Percentiles rank a stretch among this genome's conserved stretches.
phyloP scores from a whole-genome alignment of 192 early-diverging fungal species.

The Pilobolus umbonatus region DNA sequence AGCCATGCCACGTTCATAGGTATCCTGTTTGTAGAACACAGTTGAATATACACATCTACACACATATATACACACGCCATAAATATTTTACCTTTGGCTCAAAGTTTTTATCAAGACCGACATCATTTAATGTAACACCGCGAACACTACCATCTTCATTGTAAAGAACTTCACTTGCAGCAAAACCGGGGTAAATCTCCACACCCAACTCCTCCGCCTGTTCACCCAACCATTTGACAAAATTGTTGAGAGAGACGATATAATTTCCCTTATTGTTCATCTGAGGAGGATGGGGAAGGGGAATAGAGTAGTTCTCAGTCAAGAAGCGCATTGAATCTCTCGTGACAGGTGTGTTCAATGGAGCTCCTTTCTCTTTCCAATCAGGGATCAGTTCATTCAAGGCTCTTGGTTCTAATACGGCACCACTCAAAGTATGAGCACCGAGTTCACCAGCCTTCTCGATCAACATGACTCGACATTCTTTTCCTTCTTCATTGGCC shows the following conservation, averaged over 20 bases:
- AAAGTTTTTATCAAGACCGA: constrained; percentile 87
- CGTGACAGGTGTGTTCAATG: constrained; percentile 79
- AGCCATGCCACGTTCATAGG: constrained; percentile 92
- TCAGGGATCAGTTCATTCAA: constrained; percentile 95
- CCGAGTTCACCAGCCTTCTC: constrained; percentile 95
- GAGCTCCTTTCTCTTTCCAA: constrained; percentile 95
- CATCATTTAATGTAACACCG: constrained; percentile 93
- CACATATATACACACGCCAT: too few species aligned
- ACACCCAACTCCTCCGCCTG: constrained; percentile 95
- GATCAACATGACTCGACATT: constrained; percentile 83
- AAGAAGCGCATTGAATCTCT: constrained; percentile 84
- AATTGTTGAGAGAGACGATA: constrained; percentile 91
- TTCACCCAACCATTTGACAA: constrained; percentile 94
- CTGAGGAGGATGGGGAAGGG: constrained; percentile 86
- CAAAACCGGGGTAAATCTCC: constrained; percentile 89
- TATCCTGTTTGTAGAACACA: constrained; percentile 60
- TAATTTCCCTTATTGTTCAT: constrained; percentile 98
- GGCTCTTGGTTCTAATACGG: constrained; percentile 88
- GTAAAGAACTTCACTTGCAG: constrained; percentile 91
- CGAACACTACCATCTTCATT: constrained; percentile 87
- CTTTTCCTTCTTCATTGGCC: constrained; percentile 74
- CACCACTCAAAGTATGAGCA: constrained; percentile 94
- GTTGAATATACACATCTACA: too few species aligned
- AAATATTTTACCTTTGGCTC: constrained; percentile 69
- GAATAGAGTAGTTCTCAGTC: constrained; percentile 71